Evolutionary conservation across 2,329 filamentous ascomycete genomes (phyloP).

Genomic region (Alternaria novae-zelandiae): DNA sequence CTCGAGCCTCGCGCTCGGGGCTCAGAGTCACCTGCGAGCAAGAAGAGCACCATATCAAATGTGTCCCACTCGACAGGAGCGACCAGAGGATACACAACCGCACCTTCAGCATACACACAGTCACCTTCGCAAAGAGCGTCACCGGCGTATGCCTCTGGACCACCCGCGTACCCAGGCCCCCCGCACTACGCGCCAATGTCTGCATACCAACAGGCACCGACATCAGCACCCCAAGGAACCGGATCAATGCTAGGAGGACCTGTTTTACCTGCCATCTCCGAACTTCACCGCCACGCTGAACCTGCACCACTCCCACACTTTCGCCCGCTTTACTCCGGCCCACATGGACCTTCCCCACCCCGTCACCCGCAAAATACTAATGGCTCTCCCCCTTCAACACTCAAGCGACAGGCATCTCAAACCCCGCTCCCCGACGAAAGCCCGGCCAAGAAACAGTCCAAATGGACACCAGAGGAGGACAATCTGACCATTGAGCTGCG

Average conservation of each 20-base stretch:
- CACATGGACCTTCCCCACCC: slow-evolving; percentile 45
- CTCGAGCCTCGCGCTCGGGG: slow-evolving; percentile 76
- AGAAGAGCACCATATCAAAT: slow-evolving; percentile 51
- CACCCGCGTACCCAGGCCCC: slow-evolving; percentile 39
- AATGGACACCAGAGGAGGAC: slow-evolving; percentile 95
- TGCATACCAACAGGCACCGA: slow-evolving; percentile 35
- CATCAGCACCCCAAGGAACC: slow-evolving; percentile 31
- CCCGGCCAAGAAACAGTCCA: slow-evolving; percentile 71
- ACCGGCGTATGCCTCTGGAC: slow-evolving; percentile 38
- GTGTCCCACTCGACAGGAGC: slow-evolving; percentile 52
- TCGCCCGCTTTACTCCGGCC: slow-evolving; percentile 47
- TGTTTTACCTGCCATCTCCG: slow-evolving; percentile 47
- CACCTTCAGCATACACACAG: slow-evolving; percentile 45
- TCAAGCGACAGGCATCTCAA: slow-evolving; percentile 48
- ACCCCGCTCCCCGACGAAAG: slow-evolving; percentile 46
- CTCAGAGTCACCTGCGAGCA: slow-evolving; percentile 68
- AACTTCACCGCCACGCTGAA: slow-evolving; percentile 49
- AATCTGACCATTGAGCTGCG: slow-evolving; percentile 91
- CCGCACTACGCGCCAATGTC: slow-evolving; percentile 39
- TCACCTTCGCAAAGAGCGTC: slow-evolving; percentile 43
- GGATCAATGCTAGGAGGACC: slow-evolving; percentile 46
- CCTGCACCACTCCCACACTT: slow-evolving; percentile 47
- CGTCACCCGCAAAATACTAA: slow-evolving; percentile 36
- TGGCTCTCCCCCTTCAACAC: slow-evolving; percentile 43
- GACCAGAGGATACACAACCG: slow-evolving; percentile 44